Conservation (phyloP, 2,329 filamentous ascomycete genomes). For the Aureobasidium sp. region DNA sequence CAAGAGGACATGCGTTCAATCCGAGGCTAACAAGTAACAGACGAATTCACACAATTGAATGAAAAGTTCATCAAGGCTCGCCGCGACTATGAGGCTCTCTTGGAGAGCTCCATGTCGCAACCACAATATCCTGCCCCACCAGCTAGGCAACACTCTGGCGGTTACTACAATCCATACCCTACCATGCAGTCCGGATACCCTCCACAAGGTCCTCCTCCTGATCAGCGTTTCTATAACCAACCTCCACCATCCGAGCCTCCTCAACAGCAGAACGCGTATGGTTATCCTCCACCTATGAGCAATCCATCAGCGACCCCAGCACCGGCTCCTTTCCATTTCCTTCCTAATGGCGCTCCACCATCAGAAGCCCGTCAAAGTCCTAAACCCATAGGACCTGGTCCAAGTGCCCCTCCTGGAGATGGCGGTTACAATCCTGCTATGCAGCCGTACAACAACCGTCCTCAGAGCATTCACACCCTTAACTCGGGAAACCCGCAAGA, state of each 20-base stretch:
- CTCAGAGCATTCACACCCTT: constrained; percentile 29
- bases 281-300: constrained; percentile 11
- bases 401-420: constrained; percentile 18
- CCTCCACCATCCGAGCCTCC: constrained; percentile 14
- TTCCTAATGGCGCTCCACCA: constrained; percentile 24
- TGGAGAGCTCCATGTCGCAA: constrained; percentile 94
- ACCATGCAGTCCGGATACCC: constrained; percentile 24
- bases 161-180: constrained; percentile 43
- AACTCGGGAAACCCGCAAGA: constrained; percentile 37
- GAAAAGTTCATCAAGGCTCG: constrained; percentile 99
- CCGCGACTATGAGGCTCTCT: constrained; percentile 88
- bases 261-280: constrained; percentile 13
- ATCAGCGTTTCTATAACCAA: constrained; percentile 15
- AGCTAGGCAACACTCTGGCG: constrained; percentile 7
- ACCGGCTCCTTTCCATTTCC: constrained; percentile 26
- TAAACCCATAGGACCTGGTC: constrained; percentile 15
- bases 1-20: not conserved
- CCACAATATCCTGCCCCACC: constrained; percentile 33
- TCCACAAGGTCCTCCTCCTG: constrained; percentile 21
- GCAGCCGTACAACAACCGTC: constrained; percentile 25
- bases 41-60: constrained; percentile 96
- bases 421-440: constrained; percentile 17
- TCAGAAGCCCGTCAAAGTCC: constrained; percentile 14
- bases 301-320: constrained; percentile 14
- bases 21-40: constrained; percentile 39